A percentile compares a stretch with the other conserved stretches of the same genome.
Evolutionary conservation across 2,329 filamentous ascomycete genomes (phyloP).

Genomic region (Fusarium ramigenum): DNA sequence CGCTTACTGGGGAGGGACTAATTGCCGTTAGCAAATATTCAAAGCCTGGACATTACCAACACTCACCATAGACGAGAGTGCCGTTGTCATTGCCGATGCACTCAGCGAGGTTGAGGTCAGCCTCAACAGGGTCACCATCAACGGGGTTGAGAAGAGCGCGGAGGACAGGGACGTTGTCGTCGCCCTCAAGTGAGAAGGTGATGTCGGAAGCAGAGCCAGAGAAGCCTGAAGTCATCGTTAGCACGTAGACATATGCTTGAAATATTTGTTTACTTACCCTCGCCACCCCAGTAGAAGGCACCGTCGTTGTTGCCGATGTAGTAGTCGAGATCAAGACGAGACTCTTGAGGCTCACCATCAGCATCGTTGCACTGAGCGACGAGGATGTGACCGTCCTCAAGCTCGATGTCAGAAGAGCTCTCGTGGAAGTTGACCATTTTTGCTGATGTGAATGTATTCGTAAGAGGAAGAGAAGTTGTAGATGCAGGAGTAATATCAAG

Average conservation of each 20-base stretch:
- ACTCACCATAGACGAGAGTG: constrained; percentile 30
- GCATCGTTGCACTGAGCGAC: constrained; percentile 51
- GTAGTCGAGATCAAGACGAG: constrained; percentile 60
- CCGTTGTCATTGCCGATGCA: constrained; percentile 63
- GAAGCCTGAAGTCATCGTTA: constrained; percentile 48
- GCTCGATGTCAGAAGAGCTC: constrained; percentile 55
- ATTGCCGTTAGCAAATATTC: neutral
- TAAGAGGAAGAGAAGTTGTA: neutral
- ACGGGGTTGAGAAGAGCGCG: constrained; percentile 57
- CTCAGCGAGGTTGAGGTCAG: constrained; percentile 66
- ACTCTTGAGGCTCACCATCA: constrained; percentile 55
- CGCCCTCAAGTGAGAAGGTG: constrained; percentile 60
- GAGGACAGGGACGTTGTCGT: constrained; percentile 60
- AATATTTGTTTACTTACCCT: constrained; percentile 25
- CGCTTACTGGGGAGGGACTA: neutral
- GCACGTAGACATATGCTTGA: fast-evolving
- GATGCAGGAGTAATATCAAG: neutral
- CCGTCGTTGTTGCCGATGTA: constrained; percentile 63
- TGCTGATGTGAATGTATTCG: neutral
- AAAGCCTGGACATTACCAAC: fast-evolving
- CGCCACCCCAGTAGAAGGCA: constrained; percentile 56
- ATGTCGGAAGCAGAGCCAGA: constrained; percentile 57
- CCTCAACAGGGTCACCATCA: constrained; percentile 52
- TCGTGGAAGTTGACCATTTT: constrained; percentile 56
- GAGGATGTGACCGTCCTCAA: constrained; percentile 62